Percentiles rank a stretch among this genome's conserved stretches.
Conservation (phyloP, 2,329 filamentous ascomycete species). For the Penicillium sclerotiorum region DNA sequence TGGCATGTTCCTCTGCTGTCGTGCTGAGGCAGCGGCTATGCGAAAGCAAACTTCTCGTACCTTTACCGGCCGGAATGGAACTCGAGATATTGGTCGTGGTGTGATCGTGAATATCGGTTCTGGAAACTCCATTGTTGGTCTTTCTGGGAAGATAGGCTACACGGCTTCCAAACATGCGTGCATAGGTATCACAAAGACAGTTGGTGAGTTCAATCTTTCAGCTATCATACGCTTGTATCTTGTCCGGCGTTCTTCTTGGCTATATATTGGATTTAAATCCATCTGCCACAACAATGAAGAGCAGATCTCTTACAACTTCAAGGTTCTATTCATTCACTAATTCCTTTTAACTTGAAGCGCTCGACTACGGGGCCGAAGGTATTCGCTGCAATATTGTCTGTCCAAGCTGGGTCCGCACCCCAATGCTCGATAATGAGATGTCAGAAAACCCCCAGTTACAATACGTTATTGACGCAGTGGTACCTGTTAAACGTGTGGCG, state of each 20-base stretch:
- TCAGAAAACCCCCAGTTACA: neutral
- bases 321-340: no score
- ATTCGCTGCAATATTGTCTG: conserved; percentile 1
- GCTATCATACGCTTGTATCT: no score
- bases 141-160: neutral
- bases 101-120: neutral
- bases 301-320: no score
- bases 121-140: neutral
- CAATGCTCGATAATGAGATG: neutral
- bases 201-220: no score
- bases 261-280: no score
- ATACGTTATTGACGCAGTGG: neutral
- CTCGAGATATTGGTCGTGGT: neutral
- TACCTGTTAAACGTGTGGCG: neutral
- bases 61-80: neutral
- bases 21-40: neutral
- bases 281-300: no score
- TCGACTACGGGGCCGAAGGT: neutral
- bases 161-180: neutral
- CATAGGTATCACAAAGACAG: neutral
- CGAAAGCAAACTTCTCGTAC: neutral
- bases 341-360: no score
- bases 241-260: no score
- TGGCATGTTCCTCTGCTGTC: neutral
- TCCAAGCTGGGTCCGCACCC: neutral